These are phyloP conservation scores for Capronia americana DNA, from an alignment of 2,329 filamentous ascomycete genomes.

Conservation along the genomic window DNA sequence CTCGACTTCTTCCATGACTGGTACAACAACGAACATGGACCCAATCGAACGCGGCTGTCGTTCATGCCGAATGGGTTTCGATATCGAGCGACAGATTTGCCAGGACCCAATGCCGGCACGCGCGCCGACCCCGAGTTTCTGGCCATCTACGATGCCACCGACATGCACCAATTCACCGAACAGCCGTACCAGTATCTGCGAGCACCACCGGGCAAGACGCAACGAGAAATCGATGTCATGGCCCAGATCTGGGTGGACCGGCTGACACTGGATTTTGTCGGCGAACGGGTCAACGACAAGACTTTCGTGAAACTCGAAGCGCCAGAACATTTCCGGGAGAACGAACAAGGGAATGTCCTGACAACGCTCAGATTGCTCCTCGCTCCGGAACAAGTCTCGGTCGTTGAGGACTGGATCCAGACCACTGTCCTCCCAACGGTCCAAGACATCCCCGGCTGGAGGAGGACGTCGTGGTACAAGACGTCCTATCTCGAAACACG, in stretches of 20 bases:
- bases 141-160: conserved; percentile 51
- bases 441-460: conserved; percentile 77
- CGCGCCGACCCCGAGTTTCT: conserved; percentile 50
- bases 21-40: conserved; percentile 94
- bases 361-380: conserved; percentile 67
- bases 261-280: conserved; percentile 71
- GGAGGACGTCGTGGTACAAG: conserved; percentile 73
- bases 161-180: conserved; percentile 73
- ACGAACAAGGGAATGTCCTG: conserved; percentile 66
- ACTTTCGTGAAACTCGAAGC: conserved; percentile 57
- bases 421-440: conserved; percentile 46
- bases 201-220: conserved; percentile 59
- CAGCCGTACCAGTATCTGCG: conserved; percentile 68
- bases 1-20: conserved; percentile 76
- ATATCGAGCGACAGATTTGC: conserved; percentile 71
- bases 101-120: conserved; percentile 16
- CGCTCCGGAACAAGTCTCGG: conserved; percentile 30
- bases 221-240: conserved; percentile 67
- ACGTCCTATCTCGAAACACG: conserved; percentile 67
- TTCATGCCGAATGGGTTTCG: conserved; percentile 79
- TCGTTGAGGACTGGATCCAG: conserved; percentile 12
- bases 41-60: conserved; percentile 75
- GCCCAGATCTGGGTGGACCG: conserved; percentile 72
- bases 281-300: conserved; percentile 58
- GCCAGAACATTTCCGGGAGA: conserved; percentile 65